Base-by-base conservation (phyloP, 2,329 filamentous ascomycete species). In the Colletotrichum caudatum region DNA sequence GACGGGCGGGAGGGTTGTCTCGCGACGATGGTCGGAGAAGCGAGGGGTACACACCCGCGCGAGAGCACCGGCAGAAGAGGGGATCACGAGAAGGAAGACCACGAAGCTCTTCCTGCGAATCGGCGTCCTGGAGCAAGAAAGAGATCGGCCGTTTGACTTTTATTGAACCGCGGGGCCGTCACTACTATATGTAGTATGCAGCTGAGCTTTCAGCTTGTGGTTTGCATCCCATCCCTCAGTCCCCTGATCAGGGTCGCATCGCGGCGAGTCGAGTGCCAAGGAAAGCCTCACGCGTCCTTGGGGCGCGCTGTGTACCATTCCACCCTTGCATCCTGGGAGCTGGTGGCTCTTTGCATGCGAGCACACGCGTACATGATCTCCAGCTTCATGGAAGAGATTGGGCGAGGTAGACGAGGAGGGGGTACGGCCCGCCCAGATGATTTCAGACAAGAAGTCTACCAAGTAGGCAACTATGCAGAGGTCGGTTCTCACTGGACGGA, bases 251-350 rank as follows among this genome's bases (percentile, higher is more conserved):
- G 50, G 50, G 61, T 64, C 37, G 61, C 35, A 56, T 56, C 61
- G 23, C 26, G 39, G 37, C 61, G 61, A 46, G 51, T 26, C 37
- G 50, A 56, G 29, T 18, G 61, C 61, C 61, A 64, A 64, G 61
- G 35, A 7, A 46, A 64, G 39, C 50, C 23, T 20, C 29, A 46
- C 39, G n/a, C 11, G 50, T 29, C 23, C 37, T 39, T 14, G 39
- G 35, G 35, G 54, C 23, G 54, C 23, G 50, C 37, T 26, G 59
- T 50, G 67, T 44, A 18, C 58, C 59, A 69, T 63, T 63, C 67
- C 67, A 63, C 71, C 67, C 71, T 71, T 67, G 53, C 68, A 67
- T 71, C 64, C 20, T 60, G 64, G 68, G 48, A 66, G 56, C 59
- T 63, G 50, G 48, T 59, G 48, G 59, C 39, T 67, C 60, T 44